A percentile compares a stretch with the other conserved stretches of the same genome.
These are phyloP conservation scores for Pseudocercospora fijiensis DNA, from an alignment of 2,329 filamentous ascomycete genomes.

Conservation along the genomic window DNA sequence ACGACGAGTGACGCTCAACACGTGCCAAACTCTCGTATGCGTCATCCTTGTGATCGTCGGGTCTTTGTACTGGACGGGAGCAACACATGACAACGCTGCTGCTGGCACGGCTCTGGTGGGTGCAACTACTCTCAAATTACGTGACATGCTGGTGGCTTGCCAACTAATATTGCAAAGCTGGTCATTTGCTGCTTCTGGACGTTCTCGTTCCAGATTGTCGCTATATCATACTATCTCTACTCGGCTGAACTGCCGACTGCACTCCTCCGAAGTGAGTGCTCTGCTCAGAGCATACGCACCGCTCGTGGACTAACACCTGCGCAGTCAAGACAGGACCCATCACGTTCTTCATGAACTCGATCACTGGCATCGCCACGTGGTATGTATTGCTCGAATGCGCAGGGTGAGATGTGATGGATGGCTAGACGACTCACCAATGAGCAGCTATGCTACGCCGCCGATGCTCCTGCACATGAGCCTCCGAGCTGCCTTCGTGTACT, in stretches of 20 bases:
- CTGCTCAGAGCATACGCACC: not conserved
- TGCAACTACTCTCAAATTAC: not conserved
- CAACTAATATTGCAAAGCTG: not conserved
- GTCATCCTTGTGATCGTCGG: slow-evolving; percentile 8
- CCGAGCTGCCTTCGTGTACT: slow-evolving; percentile 8
- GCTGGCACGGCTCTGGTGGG: slow-evolving; percentile 3
- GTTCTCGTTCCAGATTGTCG: slow-evolving; percentile 10
- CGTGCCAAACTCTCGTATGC: slow-evolving; percentile 8
- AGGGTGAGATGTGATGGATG: too few relatives aligned
- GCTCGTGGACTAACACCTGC: not conserved
- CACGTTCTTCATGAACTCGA: slow-evolving; percentile 11
- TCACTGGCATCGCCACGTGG: slow-evolving; percentile 11
- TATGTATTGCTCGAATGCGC: not conserved
- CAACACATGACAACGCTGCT: not conserved
- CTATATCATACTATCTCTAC: slow-evolving; percentile 10
- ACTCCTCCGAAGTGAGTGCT: not conserved
- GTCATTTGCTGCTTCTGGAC: slow-evolving; percentile 16
- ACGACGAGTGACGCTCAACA: slow-evolving; percentile 8
- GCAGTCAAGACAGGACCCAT: slow-evolving; percentile 9
- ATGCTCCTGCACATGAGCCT: slow-evolving; percentile 9
- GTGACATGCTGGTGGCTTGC: not conserved
- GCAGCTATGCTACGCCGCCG: slow-evolving; percentile 8
- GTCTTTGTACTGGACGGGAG: slow-evolving; percentile 6
- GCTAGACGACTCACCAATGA: not conserved
- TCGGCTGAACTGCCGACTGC: slow-evolving; percentile 9